These are phyloP conservation scores for Neonectria ditissima DNA, from an alignment of 2,329 filamentous ascomycete species.

Conservation along the genomic window DNA sequence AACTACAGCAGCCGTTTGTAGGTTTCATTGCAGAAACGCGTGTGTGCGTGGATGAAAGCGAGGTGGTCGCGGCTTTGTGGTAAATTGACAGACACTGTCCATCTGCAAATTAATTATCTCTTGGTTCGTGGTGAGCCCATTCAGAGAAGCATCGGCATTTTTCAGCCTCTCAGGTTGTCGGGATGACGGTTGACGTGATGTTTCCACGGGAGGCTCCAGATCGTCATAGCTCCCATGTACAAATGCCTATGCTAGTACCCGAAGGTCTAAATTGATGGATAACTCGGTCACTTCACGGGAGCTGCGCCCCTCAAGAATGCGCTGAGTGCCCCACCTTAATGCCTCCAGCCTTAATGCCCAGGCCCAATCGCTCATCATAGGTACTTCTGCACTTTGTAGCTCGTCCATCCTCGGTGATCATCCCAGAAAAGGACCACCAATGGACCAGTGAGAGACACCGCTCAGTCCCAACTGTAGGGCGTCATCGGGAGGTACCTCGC, in stretches of 20 bases:
- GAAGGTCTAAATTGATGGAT: not conserved
- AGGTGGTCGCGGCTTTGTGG: not conserved
- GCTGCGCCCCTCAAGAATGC: conserved; percentile 6
- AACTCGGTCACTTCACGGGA: not conserved
- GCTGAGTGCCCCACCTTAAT: conserved; percentile 15
- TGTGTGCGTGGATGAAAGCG: not conserved
- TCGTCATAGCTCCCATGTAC: conserved; percentile 1
- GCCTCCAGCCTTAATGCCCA: conserved; percentile 4
- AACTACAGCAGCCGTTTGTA: conserved; percentile 14
- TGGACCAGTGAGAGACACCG: conserved; percentile 9
- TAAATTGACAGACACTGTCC: not conserved
- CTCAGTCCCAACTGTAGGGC: not conserved
- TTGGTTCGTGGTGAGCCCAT: not conserved
- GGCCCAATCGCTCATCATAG: conserved; percentile 10
- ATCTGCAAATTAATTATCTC: not conserved
- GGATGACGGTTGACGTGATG: not conserved
- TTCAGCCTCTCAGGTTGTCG: not conserved
- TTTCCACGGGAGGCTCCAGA: not conserved
- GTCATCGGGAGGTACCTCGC: conserved; percentile 17
- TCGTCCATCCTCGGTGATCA: conserved; percentile 11
- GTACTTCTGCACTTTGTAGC: not conserved
- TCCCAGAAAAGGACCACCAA: not conserved
- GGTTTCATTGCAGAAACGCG: no score
- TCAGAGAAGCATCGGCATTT: not conserved
- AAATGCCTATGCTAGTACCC: no score